A percentile compares a stretch with the other conserved stretches of the same genome.
Conservation (phyloP, 1,284 basidiomycete species). For the Trichosporon sp. region DNA sequence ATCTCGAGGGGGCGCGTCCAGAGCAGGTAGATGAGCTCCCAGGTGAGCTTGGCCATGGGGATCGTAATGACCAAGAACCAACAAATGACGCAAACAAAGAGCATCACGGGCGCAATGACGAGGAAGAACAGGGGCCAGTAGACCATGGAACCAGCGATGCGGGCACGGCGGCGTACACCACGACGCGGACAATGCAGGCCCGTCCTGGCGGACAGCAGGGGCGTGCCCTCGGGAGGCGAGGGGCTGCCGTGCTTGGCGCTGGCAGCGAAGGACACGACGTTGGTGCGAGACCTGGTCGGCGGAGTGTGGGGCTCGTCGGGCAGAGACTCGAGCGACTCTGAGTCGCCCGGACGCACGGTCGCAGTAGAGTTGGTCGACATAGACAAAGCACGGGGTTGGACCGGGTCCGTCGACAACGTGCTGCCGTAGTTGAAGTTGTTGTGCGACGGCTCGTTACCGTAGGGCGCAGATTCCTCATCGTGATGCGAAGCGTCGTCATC, state of each 20-base stretch:
- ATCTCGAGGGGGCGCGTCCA: constrained; percentile 75
- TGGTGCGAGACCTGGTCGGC: constrained; percentile 12
- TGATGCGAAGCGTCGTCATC: constrained; percentile 6
- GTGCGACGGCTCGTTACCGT: neutral
- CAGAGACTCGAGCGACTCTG: constrained; percentile 2
- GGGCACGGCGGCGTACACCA: constrained; percentile 42
- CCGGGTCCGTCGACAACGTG: neutral
- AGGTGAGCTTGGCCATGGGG: constrained; percentile 96
- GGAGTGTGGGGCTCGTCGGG: constrained; percentile 11
- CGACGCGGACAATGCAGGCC: constrained; percentile 14
- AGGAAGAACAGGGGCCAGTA: constrained; percentile 75
- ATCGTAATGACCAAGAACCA: constrained; percentile 92
- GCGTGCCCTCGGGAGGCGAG: constrained; percentile 27
- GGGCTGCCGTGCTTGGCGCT: constrained; percentile 19
- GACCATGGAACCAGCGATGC: constrained; percentile 54
- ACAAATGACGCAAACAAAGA: constrained; percentile 78
- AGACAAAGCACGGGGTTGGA: constrained; percentile 6
- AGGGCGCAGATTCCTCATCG: constrained; percentile 14
- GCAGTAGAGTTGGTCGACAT: constrained; percentile 20
- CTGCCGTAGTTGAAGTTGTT: constrained; percentile 2
- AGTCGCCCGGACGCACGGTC: constrained; percentile 19
- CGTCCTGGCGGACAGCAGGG: constrained; percentile 28
- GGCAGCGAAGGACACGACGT: constrained; percentile 38
- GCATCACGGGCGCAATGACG: constrained; percentile 83
- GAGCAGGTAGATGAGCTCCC: constrained; percentile 84